phyloP scores from a whole-genome alignment of 2,329 filamentous ascomycete species.

The Coniella vitis region DNA sequence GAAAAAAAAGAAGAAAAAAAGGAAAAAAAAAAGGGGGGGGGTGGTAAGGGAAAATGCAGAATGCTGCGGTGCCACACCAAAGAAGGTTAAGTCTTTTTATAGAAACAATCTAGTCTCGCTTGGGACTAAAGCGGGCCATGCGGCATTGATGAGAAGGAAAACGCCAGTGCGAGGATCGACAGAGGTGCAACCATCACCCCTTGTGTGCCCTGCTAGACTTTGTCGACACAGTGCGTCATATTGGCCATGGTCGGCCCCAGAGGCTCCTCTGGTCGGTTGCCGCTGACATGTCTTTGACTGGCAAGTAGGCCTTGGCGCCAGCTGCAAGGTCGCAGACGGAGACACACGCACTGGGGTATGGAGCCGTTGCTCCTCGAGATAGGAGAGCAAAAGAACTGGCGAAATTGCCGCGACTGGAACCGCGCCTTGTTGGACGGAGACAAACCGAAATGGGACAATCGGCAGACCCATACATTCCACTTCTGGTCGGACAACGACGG shows the following conservation, averaged over 20 bases:
- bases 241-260: no score
- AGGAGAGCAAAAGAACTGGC: neutral
- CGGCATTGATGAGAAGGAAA: conserved; percentile 8
- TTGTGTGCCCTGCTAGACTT: neutral
- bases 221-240: conserved; percentile 12
- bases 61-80: conserved; percentile 14
- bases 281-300: neutral
- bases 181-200: neutral
- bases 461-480: neutral
- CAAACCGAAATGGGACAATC: conserved; percentile 1
- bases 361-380: neutral
- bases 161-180: conserved; percentile 13
- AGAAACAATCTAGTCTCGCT: conserved; percentile 5
- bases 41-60: conserved; percentile 1
- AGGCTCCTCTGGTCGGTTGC: neutral
- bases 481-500: neutral
- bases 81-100: conserved; percentile 17
- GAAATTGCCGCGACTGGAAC: conserved; percentile 1
- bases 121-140: conserved; percentile 1
- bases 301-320: no score
- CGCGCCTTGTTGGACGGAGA: neutral
- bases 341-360: neutral
- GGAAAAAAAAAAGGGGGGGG: no score
- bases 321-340: no score
- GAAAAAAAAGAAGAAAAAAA: no score